Evolutionary conservation across 768 basidiomycete species (phyloP).

Genomic region (Exidia glandulosa): DNA sequence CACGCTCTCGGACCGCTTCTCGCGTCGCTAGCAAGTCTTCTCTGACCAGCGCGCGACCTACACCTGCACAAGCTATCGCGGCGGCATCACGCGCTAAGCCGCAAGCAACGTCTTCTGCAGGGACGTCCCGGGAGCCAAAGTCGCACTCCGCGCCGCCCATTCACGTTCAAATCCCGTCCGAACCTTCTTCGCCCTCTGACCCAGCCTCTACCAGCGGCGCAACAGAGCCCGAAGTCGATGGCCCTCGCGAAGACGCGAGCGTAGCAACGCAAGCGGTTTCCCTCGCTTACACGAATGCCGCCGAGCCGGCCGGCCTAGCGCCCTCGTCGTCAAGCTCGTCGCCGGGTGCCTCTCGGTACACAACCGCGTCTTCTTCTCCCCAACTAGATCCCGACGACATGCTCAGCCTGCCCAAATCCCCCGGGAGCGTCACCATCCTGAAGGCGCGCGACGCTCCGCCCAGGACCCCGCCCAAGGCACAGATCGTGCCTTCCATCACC

Average conservation of each 20-base stretch:
- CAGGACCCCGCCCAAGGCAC: background rate
- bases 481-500: constrained; percentile 65
- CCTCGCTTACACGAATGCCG: background rate
- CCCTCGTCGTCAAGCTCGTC: background rate
- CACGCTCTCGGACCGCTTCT: background rate
- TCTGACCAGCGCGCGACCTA: background rate
- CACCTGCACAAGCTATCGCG: background rate
- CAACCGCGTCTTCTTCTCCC: constrained; percentile 12
- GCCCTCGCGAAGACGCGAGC: too few species aligned
- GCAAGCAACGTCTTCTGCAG: background rate
- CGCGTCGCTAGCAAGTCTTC: background rate
- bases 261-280: too few species aligned
- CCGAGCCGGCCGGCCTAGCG: background rate
- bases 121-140: background rate
- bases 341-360: too few species aligned
- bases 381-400: background rate
- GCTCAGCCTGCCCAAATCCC: background rate
- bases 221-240: background rate
- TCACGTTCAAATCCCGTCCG: background rate
- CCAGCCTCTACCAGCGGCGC: background rate
- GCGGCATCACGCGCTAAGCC: background rate
- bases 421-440: background rate
- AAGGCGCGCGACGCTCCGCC: background rate
- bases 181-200: background rate
- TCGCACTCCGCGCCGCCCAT: background rate